phyloP scores from a whole-genome alignment of 2,329 filamentous ascomycete species.

The Pseudogymnoascus sp. region DNA sequence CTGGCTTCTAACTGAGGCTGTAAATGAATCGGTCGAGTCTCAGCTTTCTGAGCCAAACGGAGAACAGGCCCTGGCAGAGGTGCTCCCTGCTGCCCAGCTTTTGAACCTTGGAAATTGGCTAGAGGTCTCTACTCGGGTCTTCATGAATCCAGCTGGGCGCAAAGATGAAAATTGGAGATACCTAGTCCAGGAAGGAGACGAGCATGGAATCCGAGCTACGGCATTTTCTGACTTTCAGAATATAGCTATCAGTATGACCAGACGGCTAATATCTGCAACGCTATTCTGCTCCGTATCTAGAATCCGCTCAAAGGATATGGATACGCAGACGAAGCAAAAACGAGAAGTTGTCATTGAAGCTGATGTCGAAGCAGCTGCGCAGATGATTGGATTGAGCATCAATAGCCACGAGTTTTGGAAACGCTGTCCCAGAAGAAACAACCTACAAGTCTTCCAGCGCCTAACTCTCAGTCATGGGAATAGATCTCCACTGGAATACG shows the following conservation, averaged over 20 bases:
- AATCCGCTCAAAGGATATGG: slow-evolving; percentile 40
- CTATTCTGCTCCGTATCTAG: slow-evolving; percentile 65
- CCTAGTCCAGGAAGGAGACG: slow-evolving; percentile 39
- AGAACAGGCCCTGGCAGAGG: slow-evolving; percentile 22
- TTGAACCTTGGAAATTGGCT: slow-evolving; percentile 56
- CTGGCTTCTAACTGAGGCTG: slow-evolving; percentile 54
- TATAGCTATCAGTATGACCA: slow-evolving; percentile 58
- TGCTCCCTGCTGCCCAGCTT: slow-evolving; percentile 44
- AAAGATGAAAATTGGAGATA: slow-evolving; percentile 60
- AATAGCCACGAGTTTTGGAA: slow-evolving; percentile 43
- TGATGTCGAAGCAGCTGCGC: slow-evolving; percentile 43
- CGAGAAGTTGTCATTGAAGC: slow-evolving; percentile 2
- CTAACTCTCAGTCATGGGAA: slow-evolving; percentile 17
- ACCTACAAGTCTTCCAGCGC: slow-evolving; percentile 40
- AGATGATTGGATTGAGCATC: slow-evolving; percentile 42
- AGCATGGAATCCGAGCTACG: slow-evolving; percentile 66
- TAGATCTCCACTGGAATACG: slow-evolving; percentile 27
- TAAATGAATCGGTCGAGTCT: slow-evolving; percentile 18
- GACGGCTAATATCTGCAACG: slow-evolving; percentile 59
- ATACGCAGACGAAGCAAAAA: not conserved
- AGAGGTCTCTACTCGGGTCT: slow-evolving; percentile 54
- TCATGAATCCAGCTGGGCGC: slow-evolving; percentile 60
- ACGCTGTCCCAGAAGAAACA: slow-evolving; percentile 41
- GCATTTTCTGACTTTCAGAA: slow-evolving; percentile 69
- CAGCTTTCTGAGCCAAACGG: slow-evolving; percentile 16